phyloP scores from a whole-genome alignment of 805 yeast species.

The Dipodascopsis tothii region DNA sequence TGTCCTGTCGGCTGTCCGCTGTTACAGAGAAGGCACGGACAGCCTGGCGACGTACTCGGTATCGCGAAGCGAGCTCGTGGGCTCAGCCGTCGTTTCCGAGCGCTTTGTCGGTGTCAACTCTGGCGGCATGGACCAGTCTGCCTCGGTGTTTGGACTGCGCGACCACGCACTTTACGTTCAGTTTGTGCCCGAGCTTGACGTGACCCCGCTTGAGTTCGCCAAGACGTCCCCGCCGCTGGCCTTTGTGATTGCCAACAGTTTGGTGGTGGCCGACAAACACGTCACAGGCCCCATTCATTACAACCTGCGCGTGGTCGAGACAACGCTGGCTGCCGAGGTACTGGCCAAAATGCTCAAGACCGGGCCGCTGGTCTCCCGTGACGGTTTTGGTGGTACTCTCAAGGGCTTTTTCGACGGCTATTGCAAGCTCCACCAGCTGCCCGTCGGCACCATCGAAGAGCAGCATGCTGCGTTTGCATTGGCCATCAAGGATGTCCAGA shows the following conservation, averaged over 20 bases:
- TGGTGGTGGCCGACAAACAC: conserved; percentile 55
- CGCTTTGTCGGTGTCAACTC: conserved; percentile 67
- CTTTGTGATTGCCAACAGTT: conserved; percentile 57
- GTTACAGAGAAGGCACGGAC: conserved; percentile 23
- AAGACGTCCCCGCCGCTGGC: conserved; percentile 37
- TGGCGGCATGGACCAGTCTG: conserved; percentile 78
- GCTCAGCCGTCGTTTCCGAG: conserved; percentile 57
- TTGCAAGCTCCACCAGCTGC: neutral
- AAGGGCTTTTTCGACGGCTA: conserved; percentile 42
- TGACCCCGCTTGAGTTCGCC: conserved; percentile 44
- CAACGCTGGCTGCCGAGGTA: conserved; percentile 56
- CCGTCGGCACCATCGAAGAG: conserved; percentile 32
- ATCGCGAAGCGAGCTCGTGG: conserved; percentile 46
- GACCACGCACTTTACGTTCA: conserved; percentile 53
- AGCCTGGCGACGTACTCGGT: conserved; percentile 1
- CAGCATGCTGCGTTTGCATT: conserved; percentile 38
- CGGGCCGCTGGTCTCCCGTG: conserved; percentile 39
- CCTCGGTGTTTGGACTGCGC: conserved; percentile 56
- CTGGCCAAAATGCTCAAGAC: conserved; percentile 46
- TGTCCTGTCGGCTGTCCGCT: conserved; percentile 46
- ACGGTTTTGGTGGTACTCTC: conserved; percentile 45
- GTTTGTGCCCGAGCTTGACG: conserved; percentile 52
- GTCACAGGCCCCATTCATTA: conserved; percentile 65
- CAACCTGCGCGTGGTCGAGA: conserved; percentile 66
- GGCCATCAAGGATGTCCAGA: conserved; percentile 42